A percentile compares a stretch with the other conserved stretches of the same genome.
Conservation (phyloP, 345 rosid species). For the Microcos paniculata region DNA sequence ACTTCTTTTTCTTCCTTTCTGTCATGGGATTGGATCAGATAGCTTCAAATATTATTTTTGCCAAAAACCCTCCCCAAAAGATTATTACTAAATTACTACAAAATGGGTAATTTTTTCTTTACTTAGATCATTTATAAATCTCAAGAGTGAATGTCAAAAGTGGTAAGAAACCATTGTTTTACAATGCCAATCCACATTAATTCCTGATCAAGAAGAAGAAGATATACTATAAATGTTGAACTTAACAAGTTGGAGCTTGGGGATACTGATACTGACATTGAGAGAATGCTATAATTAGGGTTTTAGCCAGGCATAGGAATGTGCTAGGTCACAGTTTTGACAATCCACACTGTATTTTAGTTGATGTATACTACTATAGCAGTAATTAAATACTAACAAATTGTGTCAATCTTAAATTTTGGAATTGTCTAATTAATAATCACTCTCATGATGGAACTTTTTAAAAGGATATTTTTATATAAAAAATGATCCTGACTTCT, state of each 20-base stretch:
- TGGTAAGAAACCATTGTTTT: not conserved
- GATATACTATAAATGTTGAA: not conserved
- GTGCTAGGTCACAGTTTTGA: not conserved
- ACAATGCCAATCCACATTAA: not conserved
- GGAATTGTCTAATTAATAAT: not conserved
- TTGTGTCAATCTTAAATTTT: not conserved
- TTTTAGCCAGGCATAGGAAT: not conserved
- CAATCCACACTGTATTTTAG: conserved; percentile 12
- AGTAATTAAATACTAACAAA: too few species aligned
- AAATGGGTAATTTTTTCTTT: not conserved
- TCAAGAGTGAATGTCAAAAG: not conserved
- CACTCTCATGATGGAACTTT: not conserved
- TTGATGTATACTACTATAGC: not conserved
- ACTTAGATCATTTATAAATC: not conserved
- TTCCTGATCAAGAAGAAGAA: not conserved
- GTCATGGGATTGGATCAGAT: not conserved
- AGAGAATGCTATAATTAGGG: conserved; percentile 14
- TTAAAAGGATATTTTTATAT: not conserved
- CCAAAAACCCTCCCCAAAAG: not conserved
- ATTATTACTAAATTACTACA: too few species aligned
- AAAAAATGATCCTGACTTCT: not conserved
- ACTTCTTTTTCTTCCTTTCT: not conserved
- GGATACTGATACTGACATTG: conserved; percentile 8
- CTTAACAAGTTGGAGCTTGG: conserved; percentile 23
- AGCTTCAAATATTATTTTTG: conserved; percentile 3